Evolutionary conservation across 768 basidiomycete genomes (phyloP).

Genomic region (Rhodotorula kratochvilovae): DNA sequence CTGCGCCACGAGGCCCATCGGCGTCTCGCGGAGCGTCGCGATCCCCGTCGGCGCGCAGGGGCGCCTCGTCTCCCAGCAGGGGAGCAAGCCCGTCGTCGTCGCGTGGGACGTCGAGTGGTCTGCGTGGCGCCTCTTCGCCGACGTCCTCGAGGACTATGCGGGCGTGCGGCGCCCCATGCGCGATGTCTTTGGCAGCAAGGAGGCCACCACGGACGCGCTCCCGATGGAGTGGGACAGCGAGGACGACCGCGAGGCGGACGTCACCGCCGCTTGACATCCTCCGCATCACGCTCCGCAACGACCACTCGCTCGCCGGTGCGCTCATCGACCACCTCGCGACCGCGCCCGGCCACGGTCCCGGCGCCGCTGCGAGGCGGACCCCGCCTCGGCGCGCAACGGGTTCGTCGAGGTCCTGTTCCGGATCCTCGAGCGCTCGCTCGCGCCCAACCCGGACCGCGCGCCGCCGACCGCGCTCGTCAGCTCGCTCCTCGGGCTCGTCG

Average conservation of each 20-base stretch:
- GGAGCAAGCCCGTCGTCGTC: slow-evolving; percentile 65
- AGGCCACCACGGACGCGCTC: slow-evolving; percentile 1
- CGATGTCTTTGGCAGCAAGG: slow-evolving; percentile 33
- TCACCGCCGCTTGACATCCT: slow-evolving; percentile 74
- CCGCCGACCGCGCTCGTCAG: slow-evolving; percentile 20
- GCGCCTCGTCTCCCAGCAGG: slow-evolving; percentile 60
- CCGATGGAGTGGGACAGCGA: slow-evolving; percentile 57
- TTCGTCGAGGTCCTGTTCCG: slow-evolving; percentile 73
- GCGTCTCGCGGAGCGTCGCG: slow-evolving; percentile 59
- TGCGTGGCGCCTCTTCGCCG: slow-evolving; percentile 80
- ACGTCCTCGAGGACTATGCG: slow-evolving; percentile 55
- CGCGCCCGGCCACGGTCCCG: slow-evolving; percentile 45
- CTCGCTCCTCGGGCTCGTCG: slow-evolving; percentile 67
- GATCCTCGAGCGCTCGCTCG: slow-evolving; percentile 72
- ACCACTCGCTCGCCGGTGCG: slow-evolving; percentile 60
- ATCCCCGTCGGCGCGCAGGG: slow-evolving; percentile 66
- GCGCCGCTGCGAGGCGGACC: slow-evolving; percentile 41
- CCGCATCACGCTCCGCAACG: slow-evolving; percentile 65
- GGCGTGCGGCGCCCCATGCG: not conserved
- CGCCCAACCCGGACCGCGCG: slow-evolving; percentile 36
- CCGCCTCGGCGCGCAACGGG: slow-evolving; percentile 55
- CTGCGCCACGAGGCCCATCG: slow-evolving; percentile 16
- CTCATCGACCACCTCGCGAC: slow-evolving; percentile 66
- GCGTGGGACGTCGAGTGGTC: slow-evolving; percentile 77
- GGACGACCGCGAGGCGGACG: slow-evolving; percentile 60